A percentile compares a stretch with the other conserved stretches of the same genome.
phyloP scores from a whole-genome alignment of 805 yeast species.

The Ogataea saltuana region DNA sequence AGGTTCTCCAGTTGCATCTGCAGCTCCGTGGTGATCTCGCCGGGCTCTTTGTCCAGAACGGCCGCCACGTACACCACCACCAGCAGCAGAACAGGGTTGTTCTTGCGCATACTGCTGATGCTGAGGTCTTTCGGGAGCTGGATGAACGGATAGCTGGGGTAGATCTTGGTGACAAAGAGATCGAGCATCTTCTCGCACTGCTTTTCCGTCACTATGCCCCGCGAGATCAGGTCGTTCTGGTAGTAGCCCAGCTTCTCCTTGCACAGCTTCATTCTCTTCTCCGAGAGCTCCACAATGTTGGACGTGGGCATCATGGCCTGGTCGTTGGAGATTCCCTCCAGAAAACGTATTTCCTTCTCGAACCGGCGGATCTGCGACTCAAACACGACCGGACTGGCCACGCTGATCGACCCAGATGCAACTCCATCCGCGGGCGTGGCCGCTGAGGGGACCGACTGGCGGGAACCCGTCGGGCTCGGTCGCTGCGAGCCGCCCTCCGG shows the following conservation, averaged over 20 bases:
- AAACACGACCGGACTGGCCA: slow-evolving; percentile 1
- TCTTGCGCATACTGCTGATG: slow-evolving; percentile 48
- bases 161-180: slow-evolving; percentile 49
- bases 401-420: slow-evolving; percentile 1
- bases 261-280: slow-evolving; percentile 39
- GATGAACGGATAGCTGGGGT: slow-evolving; percentile 57
- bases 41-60: slow-evolving; percentile 35
- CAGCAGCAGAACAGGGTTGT: slow-evolving; percentile 62
- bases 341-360: slow-evolving; percentile 42
- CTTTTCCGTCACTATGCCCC: slow-evolving; percentile 55
- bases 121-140: slow-evolving; percentile 46
- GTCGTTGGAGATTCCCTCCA: slow-evolving; percentile 36
- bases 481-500: neutral
- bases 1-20: slow-evolving; percentile 53
- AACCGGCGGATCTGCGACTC: slow-evolving; percentile 36
- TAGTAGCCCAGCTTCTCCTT: slow-evolving; percentile 25
- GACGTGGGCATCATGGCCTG: slow-evolving; percentile 46
- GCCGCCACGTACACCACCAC: slow-evolving; percentile 65
- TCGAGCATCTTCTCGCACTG: slow-evolving; percentile 60
- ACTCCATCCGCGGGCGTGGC: neutral
- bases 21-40: slow-evolving; percentile 37
- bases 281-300: slow-evolving; percentile 47
- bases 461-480: neutral
- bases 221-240: slow-evolving; percentile 50
- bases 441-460: neutral